A percentile compares a stretch with the other conserved stretches of the same genome.
Conservation (phyloP, 2,329 filamentous ascomycete species). For the Colletotrichum euphorbiae region DNA sequence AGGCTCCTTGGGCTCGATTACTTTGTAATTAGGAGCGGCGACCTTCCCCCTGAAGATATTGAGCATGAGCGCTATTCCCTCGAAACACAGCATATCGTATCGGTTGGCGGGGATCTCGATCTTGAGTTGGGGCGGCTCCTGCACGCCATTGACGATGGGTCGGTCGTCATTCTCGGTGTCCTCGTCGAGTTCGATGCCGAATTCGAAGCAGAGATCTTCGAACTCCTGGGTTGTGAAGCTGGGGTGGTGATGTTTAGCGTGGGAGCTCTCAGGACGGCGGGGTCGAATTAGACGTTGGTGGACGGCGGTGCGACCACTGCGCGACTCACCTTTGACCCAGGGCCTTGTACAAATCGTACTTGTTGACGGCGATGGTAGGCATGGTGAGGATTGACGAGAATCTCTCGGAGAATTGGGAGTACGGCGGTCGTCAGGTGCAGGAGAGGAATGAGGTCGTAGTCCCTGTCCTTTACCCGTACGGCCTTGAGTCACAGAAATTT, state of each 20-base stretch:
- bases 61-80: slow-evolving; percentile 94
- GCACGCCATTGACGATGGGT: slow-evolving; percentile 79
- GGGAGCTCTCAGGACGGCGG: slow-evolving; percentile 38
- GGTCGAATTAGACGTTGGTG: slow-evolving; percentile 19
- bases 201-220: slow-evolving; percentile 98
- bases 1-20: slow-evolving; percentile 78
- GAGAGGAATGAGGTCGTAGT: slow-evolving; percentile 28
- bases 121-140: slow-evolving; percentile 93
- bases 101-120: slow-evolving; percentile 98
- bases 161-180: slow-evolving; percentile 84
- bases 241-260: slow-evolving; percentile 34
- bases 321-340: slow-evolving; percentile 83
- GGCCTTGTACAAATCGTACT: slow-evolving; percentile 93
- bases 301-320: slow-evolving; percentile 40
- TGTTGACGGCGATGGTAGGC: slow-evolving; percentile 98
- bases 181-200: slow-evolving; percentile 97
- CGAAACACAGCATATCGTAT: slow-evolving; percentile 95
- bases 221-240: slow-evolving; percentile 95
- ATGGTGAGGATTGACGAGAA: slow-evolving; percentile 61
- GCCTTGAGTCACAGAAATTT: slow-evolving; percentile 57
- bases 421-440: slow-evolving; percentile 32
- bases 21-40: slow-evolving; percentile 81
- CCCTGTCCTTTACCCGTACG: slow-evolving; percentile 33
- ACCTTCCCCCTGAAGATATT: slow-evolving; percentile 90
- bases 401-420: slow-evolving; percentile 22